These are phyloP conservation scores for Microbotryomycetes sp. DNA, from an alignment of 1,284 basidiomycete genomes.

Conservation along the genomic window DNA sequence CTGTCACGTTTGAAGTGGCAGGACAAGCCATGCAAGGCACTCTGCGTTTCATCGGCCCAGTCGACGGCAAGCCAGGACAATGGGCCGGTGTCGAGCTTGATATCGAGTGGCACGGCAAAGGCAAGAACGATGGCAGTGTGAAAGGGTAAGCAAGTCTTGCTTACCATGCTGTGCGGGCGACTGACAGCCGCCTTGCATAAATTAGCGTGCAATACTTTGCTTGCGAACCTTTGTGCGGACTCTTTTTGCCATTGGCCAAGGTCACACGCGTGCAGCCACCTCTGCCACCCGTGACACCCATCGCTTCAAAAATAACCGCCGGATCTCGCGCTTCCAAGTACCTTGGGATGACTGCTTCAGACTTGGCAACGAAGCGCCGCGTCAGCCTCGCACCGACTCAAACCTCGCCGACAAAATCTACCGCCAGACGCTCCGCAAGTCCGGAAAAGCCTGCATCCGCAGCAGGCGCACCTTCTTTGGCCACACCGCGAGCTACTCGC, in stretches of 20 bases:
- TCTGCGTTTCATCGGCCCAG: constrained; percentile 68
- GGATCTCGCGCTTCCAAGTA: constrained; percentile 79
- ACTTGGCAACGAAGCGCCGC: constrained; percentile 20
- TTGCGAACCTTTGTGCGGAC: constrained; percentile 77
- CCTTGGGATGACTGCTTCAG: constrained; percentile 39
- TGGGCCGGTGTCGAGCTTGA: constrained; percentile 90
- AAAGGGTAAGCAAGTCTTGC: constrained; percentile 64
- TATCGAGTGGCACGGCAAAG: constrained; percentile 77
- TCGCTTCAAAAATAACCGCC: constrained; percentile 53
- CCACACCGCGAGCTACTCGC: constrained; percentile 36
- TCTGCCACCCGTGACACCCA: constrained; percentile 35
- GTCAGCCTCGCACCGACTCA: not conserved
- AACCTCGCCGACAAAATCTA: constrained; percentile 2
- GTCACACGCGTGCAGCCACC: constrained; percentile 42
- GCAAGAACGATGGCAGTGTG: constrained; percentile 91
- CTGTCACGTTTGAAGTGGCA: constrained; percentile 72
- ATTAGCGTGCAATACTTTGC: constrained; percentile 71
- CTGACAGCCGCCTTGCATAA: not conserved
- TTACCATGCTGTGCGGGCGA: constrained; percentile 4
- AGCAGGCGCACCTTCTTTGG: constrained; percentile 39
- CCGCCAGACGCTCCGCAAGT: constrained; percentile 38
- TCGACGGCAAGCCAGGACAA: constrained; percentile 72
- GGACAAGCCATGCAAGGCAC: constrained; percentile 65
- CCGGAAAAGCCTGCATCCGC: constrained; percentile 33
- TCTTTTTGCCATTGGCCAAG: constrained; percentile 78